Evolutionary conservation across 305 asterid genomes (phyloP), one percentile per base, ranked within the genome.

Genomic region (Fraxinus nigra): DNA sequence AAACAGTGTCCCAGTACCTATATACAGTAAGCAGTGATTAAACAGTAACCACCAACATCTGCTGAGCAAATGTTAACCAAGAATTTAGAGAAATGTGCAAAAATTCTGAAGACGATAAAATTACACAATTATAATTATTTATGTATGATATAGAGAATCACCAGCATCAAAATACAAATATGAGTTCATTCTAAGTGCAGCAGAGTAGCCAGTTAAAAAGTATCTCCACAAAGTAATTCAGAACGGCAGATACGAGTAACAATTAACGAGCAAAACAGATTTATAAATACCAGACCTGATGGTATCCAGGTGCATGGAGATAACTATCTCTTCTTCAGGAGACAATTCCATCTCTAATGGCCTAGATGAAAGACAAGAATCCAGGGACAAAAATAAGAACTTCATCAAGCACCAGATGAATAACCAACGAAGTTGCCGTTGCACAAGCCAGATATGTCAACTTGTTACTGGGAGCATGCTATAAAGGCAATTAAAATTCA

Each of bases 241-340:
- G 63, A 78, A 77, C 38, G 37, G 10, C 26, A 65, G 51, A 79
- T 6, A 34, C 16, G 75, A 16, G 65, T 67, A 80, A 80, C 26
- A 69, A 14, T 59, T 24, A 77, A 79, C 69, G 63, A 76, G 59
- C 10, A 63, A 78, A 78, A 73, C 37, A 81, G 78, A 77, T 38
- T 32, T 35, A 11, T 70, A 37, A 48, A 79, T 73, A 87, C 65
- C 79, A 51, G 76, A 94, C 99, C 99, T 94, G 90, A 96, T 88
- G 80, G 87, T 85, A 86, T 93, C 97, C 93, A 87, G 88, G 91
- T 96, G 93, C 98, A 94, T 96, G 81, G 98, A 92, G 87, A 94
- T 79, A 43, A 94, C 88, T 81, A 94, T 91, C 90, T 96, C 99
- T 88, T 96, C 98, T 89, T 93, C 98, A 84, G 98, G 98, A 80